Percentiles rank a stretch among this genome's conserved stretches.
These are phyloP conservation scores for Thymus mandschuricus DNA, from an alignment of 257 asterid species.

Conservation along the genomic window DNA sequence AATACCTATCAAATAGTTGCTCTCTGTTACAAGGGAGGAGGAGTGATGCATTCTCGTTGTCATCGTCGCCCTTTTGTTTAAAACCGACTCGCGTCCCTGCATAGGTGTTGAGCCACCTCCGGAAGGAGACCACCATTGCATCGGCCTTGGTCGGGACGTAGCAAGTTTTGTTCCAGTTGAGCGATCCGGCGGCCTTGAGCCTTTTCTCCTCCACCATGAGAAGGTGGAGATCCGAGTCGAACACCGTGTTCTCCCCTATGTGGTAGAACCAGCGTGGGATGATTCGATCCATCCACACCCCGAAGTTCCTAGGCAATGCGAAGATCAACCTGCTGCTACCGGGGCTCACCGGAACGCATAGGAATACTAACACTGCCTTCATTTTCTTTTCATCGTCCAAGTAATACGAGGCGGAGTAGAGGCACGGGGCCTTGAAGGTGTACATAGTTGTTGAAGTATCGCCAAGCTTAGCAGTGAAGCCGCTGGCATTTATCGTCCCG, in stretches of 20 bases:
- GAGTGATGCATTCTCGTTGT: constrained; percentile 36
- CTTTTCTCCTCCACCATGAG: constrained; percentile 79
- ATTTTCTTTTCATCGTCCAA: constrained; percentile 13
- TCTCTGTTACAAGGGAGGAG: constrained; percentile 66
- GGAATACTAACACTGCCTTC: constrained; percentile 47
- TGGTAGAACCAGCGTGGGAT: constrained; percentile 77
- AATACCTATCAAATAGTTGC: constrained; percentile 74
- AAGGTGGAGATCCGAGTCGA: constrained; percentile 86
- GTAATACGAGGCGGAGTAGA: constrained; percentile 39
- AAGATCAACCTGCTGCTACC: constrained; percentile 77
- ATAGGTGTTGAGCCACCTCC: constrained; percentile 76
- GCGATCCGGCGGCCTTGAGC: constrained; percentile 50
- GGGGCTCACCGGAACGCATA: constrained; percentile 79
- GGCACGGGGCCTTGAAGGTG: constrained; percentile 64
- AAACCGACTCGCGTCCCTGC: constrained; percentile 61
- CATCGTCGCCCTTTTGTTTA: too few relatives aligned
- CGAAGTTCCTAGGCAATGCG: constrained; percentile 68
- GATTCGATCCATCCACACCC: constrained; percentile 55
- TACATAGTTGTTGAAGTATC: neutral
- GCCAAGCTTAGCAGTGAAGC: constrained; percentile 53
- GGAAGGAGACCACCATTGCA: constrained; percentile 54
- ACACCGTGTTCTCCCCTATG: constrained; percentile 62
- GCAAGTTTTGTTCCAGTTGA: constrained; percentile 70
- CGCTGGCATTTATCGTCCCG: constrained; percentile 48
- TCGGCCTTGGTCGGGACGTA: constrained; percentile 75